Conservation (phyloP, 805 yeast genomes). For the Barnettozyma sp. region DNA sequence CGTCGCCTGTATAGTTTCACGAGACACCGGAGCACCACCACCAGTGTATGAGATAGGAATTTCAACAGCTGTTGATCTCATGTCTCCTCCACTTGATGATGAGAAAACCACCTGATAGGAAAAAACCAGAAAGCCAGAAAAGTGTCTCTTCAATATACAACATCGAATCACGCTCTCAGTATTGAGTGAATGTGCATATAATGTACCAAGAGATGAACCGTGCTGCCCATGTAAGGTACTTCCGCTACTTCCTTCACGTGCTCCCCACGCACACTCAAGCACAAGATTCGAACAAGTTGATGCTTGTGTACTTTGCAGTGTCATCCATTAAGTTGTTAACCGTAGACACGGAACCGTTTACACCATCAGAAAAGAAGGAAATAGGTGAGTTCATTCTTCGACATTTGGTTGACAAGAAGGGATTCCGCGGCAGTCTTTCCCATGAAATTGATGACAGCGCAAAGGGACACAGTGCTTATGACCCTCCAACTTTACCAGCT, state of each 20-base stretch:
- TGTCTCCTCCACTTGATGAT: no score
- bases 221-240: slow-evolving; percentile 32
- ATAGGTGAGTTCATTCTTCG: slow-evolving; percentile 39
- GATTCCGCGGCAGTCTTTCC: slow-evolving; percentile 54
- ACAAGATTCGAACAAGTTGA: slow-evolving; percentile 63
- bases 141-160: background rate
- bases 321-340: slow-evolving; percentile 37
- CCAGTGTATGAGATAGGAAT: no score
- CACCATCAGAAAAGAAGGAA: slow-evolving; percentile 23
- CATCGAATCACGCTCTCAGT: background rate
- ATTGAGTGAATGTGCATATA: no score
- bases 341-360: slow-evolving; percentile 18
- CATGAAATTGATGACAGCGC: slow-evolving; percentile 31
- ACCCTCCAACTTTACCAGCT: slow-evolving; percentile 60
- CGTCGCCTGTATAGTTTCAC: slow-evolving; percentile 3
- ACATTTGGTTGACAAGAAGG: slow-evolving; percentile 36
- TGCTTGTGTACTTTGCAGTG: slow-evolving; percentile 65
- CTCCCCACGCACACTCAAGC: slow-evolving; percentile 51
- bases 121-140: background rate
- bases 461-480: slow-evolving; percentile 36
- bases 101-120: no score
- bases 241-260: slow-evolving; percentile 43
- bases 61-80: no score
- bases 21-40: no score
- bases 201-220: background rate